Percentiles rank a stretch among this genome's conserved stretches.
phyloP scores from a whole-genome alignment of 345 rosid genomes.

The Hibiscus mutabilis region DNA sequence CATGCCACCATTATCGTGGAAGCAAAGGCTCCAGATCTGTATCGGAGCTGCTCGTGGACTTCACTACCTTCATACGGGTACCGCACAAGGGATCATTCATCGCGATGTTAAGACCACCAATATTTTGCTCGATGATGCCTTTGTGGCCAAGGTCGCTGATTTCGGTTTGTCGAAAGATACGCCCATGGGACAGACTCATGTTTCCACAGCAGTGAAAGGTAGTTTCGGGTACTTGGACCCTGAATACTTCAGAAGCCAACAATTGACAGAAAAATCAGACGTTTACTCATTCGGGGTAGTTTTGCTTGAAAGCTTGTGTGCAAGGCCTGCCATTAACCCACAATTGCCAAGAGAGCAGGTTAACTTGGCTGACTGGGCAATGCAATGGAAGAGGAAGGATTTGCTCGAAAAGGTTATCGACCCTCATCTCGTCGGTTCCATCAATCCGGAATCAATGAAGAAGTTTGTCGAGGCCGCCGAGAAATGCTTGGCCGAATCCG shows the following conservation, averaged over 20 bases:
- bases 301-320: conserved; percentile 35
- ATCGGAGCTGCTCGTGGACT: conserved; percentile 81
- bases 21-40: conserved; percentile 66
- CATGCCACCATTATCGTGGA: conserved; percentile 60
- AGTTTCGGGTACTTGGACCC: conserved; percentile 54
- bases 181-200: conserved; percentile 65
- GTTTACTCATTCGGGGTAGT: conserved; percentile 55
- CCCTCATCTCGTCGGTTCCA: conserved; percentile 26
- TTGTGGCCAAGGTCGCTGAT: conserved; percentile 78
- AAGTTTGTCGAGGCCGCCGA: conserved; percentile 48
- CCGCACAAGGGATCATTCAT: conserved; percentile 83
- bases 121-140: conserved; percentile 66
- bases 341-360: conserved; percentile 31
- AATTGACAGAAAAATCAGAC: conserved; percentile 47
- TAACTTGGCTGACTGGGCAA: conserved; percentile 16
- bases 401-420: conserved; percentile 23
- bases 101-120: conserved; percentile 83
- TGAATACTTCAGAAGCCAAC: conserved; percentile 50
- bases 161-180: conserved; percentile 83
- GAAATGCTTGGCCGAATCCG: conserved; percentile 30
- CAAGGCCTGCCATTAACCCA: conserved; percentile 45
- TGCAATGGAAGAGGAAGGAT: conserved; percentile 26
- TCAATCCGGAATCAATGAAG: conserved; percentile 42
- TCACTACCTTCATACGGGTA: conserved; percentile 77
- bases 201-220: conserved; percentile 52